Evolutionary conservation across 1,139 yeast species (phyloP).

Genomic region (Scheffersomyces cryptocercus): DNA sequence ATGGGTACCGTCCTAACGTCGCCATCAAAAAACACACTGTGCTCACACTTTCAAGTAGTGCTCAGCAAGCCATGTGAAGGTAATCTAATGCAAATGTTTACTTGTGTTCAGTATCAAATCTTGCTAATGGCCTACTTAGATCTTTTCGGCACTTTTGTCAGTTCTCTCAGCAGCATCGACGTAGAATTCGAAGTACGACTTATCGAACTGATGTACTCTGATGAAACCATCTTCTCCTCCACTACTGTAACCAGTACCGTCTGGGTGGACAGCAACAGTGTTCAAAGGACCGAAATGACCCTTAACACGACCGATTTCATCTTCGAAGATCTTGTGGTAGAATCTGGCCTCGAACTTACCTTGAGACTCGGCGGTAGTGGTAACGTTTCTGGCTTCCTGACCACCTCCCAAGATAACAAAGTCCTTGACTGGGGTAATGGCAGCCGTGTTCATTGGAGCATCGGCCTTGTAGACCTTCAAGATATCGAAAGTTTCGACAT

Average conservation of each 20-base stretch:
- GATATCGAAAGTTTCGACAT: constrained; percentile 71
- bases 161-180: constrained; percentile 85
- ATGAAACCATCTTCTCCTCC: constrained; percentile 99
- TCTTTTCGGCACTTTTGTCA: constrained; percentile 46
- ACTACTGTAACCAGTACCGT: constrained; percentile 88
- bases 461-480: constrained; percentile 82
- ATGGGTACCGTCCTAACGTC: background rate
- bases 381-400: constrained; percentile 98
- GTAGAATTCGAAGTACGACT: constrained; percentile 86
- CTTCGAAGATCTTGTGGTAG: constrained; percentile 91
- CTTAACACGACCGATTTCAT: constrained; percentile 94
- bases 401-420: constrained; percentile 97
- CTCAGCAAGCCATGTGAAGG: too few relatives aligned
- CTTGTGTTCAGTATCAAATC: too few relatives aligned
- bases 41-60: too few relatives aligned
- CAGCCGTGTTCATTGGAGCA: constrained; percentile 94
- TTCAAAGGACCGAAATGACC: constrained; percentile 99
- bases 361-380: constrained; percentile 90
- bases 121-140: constrained; percentile 4
- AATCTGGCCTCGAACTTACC: constrained; percentile 98
- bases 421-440: constrained; percentile 89
- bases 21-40: too few relatives aligned
- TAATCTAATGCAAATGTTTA: too few relatives aligned
- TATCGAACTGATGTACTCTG: constrained; percentile 91
- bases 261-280: constrained; percentile 91